phyloP scores from a whole-genome alignment of 2,329 filamentous ascomycete species.

The Monilinia fructigena region DNA sequence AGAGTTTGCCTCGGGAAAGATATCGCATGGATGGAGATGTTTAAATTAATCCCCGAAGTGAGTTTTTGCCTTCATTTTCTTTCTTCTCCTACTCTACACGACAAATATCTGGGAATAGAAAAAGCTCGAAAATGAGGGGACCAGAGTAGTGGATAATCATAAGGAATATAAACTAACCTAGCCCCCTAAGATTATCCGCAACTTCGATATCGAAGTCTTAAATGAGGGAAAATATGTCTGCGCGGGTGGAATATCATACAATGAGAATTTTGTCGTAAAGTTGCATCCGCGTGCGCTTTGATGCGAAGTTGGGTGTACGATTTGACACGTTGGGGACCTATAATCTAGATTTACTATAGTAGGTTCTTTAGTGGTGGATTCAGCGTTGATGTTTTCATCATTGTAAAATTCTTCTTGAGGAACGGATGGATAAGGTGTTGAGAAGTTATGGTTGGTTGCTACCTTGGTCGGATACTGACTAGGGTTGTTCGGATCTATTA shows the following conservation, averaged over 20 bases:
- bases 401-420: too few relatives aligned
- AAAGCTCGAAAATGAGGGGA: not conserved
- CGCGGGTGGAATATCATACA: constrained; percentile 31
- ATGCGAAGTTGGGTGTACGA: not conserved
- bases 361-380: too few relatives aligned
- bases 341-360: too few relatives aligned
- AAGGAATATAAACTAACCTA: too few relatives aligned
- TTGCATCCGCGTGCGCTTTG: constrained; percentile 3
- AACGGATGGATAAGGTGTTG: too few relatives aligned
- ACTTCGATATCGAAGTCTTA: constrained; percentile 30
- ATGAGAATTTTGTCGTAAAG: constrained; percentile 27
- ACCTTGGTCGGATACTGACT: too few relatives aligned
- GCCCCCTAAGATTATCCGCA: constrained; percentile 15
- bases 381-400: too few relatives aligned
- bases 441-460: too few relatives aligned
- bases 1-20: constrained; percentile 35
- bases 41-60: constrained; percentile 33
- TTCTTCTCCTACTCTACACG: too few relatives aligned
- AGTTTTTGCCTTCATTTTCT: not conserved
- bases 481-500: too few relatives aligned
- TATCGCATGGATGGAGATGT: constrained; percentile 34
- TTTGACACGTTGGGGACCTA: too few relatives aligned
- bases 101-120: not conserved
- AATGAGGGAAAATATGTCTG: constrained; percentile 29
- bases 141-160: not conserved